Evolutionary conservation across 139 green algal genomes (phyloP).

Genomic region (Chara braunii): DNA sequence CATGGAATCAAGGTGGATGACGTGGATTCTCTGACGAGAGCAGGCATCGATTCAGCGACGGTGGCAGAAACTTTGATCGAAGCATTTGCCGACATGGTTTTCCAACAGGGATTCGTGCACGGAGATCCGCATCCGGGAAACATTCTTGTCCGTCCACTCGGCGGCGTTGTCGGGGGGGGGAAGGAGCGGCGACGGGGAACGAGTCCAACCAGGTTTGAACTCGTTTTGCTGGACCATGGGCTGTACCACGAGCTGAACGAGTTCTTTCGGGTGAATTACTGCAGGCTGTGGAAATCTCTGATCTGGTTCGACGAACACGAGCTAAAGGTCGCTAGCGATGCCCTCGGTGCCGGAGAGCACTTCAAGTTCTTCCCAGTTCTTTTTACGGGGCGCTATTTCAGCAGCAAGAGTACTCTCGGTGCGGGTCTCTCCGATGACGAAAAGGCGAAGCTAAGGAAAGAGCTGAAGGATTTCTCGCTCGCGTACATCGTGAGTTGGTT

Average conservation of each 20-base stretch:
- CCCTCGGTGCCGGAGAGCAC: slow-evolving; percentile 22
- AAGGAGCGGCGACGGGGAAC: too few species aligned
- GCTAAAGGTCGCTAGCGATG: slow-evolving; percentile 2
- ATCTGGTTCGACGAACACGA: slow-evolving; percentile 7
- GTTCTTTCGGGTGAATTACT: slow-evolving; percentile 21
- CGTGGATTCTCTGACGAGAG: slow-evolving; percentile 23
- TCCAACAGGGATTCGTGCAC: slow-evolving; percentile 69
- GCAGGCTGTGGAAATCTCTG: slow-evolving; percentile 22
- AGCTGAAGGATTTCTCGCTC: slow-evolving; percentile 23
- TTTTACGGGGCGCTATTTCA: slow-evolving; percentile 23
- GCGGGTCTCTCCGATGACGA: slow-evolving; percentile 10
- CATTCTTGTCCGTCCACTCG: slow-evolving; percentile 55
- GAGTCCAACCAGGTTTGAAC: too few species aligned
- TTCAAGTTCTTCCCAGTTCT: slow-evolving; percentile 17
- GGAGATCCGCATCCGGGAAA: slow-evolving; percentile 66
- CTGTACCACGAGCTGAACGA: slow-evolving; percentile 31
- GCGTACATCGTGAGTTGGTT: slow-evolving; percentile 9
- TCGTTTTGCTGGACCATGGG: slow-evolving; percentile 30
- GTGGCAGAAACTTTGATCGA: slow-evolving; percentile 66
- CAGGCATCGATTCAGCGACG: too few species aligned
- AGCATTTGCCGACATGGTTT: slow-evolving; percentile 75
- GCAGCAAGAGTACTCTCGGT: slow-evolving; percentile 27
- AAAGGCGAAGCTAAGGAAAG: neutral
- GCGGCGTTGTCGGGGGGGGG: too few species aligned
- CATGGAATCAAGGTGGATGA: slow-evolving; percentile 38